Evolutionary conservation across 1,139 yeast species (phyloP).

Genomic region (Kurtzmaniella quercitrusa): DNA sequence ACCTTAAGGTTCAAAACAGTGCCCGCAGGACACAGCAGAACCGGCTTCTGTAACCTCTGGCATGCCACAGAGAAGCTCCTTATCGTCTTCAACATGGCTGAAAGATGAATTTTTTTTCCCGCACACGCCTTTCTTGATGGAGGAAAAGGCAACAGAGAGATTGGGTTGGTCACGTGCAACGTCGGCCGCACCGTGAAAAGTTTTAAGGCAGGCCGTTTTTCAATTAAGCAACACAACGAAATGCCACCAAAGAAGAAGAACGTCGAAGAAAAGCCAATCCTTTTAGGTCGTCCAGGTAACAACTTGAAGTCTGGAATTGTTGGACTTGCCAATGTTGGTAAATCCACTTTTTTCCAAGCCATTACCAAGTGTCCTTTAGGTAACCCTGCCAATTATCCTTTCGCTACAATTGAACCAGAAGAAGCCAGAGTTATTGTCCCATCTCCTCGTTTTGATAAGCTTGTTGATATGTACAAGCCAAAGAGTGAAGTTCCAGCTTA

Average conservation of each 20-base stretch:
- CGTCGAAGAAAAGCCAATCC: conserved; percentile 77
- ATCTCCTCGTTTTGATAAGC: conserved; percentile 79
- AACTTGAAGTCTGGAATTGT: conserved; percentile 95
- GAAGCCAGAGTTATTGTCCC: conserved; percentile 98
- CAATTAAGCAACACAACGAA: neutral
- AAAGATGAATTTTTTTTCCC: neutral
- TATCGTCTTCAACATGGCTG: neutral
- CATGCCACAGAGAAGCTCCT: neutral
- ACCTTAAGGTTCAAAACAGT: conserved; percentile 76
- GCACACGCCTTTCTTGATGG: too few relatives aligned
- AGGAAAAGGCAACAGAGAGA: too few relatives aligned
- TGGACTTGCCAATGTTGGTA: conserved; percentile 89
- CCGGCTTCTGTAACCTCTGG: conserved; percentile 10
- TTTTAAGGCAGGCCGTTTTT: neutral
- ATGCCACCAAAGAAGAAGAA: conserved; percentile 97
- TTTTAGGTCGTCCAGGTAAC: conserved; percentile 98
- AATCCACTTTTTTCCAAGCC: conserved; percentile 68
- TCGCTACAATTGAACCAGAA: conserved; percentile 98
- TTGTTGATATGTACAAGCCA: conserved; percentile 73
- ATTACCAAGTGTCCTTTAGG: conserved; percentile 90
- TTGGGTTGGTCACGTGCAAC: neutral
- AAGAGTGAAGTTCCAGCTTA: conserved; percentile 88
- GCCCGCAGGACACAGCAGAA: conserved; percentile 63
- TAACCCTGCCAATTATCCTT: conserved; percentile 97
- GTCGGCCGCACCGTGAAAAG: conserved; percentile 1